Evolutionary conservation across 2,329 filamentous ascomycete genomes (phyloP).

Genomic region (Fusarium sacchari): DNA sequence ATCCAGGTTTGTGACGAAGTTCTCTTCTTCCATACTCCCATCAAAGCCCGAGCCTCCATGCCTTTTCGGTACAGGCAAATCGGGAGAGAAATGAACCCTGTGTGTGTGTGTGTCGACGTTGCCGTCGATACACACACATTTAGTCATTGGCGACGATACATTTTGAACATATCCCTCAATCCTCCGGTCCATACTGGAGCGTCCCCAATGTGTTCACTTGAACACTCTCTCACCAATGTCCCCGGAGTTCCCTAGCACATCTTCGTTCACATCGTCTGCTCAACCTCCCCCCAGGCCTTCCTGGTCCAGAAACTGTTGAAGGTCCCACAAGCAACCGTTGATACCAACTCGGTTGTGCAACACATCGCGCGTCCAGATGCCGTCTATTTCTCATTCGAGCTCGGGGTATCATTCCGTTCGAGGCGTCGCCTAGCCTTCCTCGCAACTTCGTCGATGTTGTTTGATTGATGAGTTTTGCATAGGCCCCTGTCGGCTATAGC

Average conservation of each 20-base stretch:
- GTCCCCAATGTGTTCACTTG: constrained; percentile 3
- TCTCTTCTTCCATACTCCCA: background rate
- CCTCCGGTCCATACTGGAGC: background rate
- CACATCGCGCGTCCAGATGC: background rate
- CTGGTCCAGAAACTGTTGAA: background rate
- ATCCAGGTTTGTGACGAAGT: background rate
- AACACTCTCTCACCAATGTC: background rate
- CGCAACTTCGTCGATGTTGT: background rate
- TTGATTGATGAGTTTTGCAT: background rate
- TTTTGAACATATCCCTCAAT: background rate
- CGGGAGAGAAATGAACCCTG: background rate
- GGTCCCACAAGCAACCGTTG: background rate
- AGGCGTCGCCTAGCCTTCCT: background rate
- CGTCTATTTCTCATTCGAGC: background rate
- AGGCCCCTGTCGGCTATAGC: background rate
- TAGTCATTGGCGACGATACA: background rate
- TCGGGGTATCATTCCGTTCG: background rate
- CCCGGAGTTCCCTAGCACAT: background rate
- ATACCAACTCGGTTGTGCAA: background rate
- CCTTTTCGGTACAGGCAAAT: background rate
- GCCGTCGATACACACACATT: too few relatives aligned
- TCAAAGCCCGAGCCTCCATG: background rate
- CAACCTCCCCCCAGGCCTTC: background rate
- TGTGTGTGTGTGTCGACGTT: background rate
- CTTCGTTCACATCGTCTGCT: background rate